A percentile compares a stretch with the other conserved stretches of the same genome.
These are phyloP conservation scores for Neofusicoccum sp. DNA, from an alignment of 2,329 filamentous ascomycete genomes.

Conservation along the genomic window DNA sequence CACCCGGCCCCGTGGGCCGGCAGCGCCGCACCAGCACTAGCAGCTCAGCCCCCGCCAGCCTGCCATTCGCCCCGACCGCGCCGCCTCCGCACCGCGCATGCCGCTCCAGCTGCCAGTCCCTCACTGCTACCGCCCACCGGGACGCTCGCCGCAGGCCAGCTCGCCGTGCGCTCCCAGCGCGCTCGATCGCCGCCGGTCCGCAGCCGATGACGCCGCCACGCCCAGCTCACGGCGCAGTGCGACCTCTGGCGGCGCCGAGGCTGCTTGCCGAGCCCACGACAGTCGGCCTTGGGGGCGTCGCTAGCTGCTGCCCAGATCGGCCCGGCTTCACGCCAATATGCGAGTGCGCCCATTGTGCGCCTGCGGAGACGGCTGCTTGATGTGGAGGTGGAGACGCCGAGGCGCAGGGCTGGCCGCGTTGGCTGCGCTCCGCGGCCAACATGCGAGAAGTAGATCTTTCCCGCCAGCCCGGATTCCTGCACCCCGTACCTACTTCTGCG, in stretches of 20 bases:
- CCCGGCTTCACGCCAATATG: background rate
- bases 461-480: conserved; percentile 4
- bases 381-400: background rate
- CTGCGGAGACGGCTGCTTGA: background rate
- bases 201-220: background rate
- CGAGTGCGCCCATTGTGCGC: background rate
- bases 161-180: no score
- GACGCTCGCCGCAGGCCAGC: no score
- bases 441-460: background rate
- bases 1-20: background rate
- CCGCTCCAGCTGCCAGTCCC: no score
- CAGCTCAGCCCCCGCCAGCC: background rate
- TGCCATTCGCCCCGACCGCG: no score
- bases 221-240: background rate
- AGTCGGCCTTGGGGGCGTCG: background rate
- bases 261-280: background rate
- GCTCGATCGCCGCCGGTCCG: background rate
- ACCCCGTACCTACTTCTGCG: conserved; percentile 1
- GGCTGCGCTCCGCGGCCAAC: background rate
- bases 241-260: background rate
- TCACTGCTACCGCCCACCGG: background rate
- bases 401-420: background rate
- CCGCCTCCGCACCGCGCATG: background rate
- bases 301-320: background rate
- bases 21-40: background rate